Evolutionary conservation across 1,284 basidiomycete species (phyloP), one percentile per base, ranked within the genome.

Genomic region (Sporisorium iseilematis-ciliati): DNA sequence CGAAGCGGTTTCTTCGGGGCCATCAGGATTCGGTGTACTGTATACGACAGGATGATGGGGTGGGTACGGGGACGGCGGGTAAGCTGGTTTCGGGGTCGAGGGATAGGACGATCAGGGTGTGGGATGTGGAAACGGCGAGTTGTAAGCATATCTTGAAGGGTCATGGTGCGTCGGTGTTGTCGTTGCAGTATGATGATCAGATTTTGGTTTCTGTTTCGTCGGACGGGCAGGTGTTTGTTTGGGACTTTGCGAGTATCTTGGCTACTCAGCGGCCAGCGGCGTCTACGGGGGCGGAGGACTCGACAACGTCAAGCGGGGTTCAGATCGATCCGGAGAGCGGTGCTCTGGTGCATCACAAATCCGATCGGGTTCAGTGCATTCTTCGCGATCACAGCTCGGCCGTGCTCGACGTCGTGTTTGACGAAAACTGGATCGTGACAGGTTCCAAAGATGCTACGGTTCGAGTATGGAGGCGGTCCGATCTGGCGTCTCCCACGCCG

Each of bases 21-120:
- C 80, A 82, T 54, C 38, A 60, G 31, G 77, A 80, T 52, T 74
- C 67, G 43, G 71, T 82, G 33, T 82, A 82, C 43, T 82, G 79
- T 51, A 71, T 80, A 11, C 57, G 77, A 3, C 65, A 74, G 40
- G 78, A 82, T 38, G 66, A 72, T 20, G 70, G 72, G 11, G 55
- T 74, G 5, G 79, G 79, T 3, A 65, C 71, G 14, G 75, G 73
- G 0, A 74, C 69, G 2, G 49, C 57, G 14, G 75, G 75, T 1
- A 67, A 65, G 31, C 63, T 82, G 26, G 72, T 80, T 1, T 77
- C 77, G 16, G 79, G 79, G 26, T 80, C 78, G 8, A 26, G 77
- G 7, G 80, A 82, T 25, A 23, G 73, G 2, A 75, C 78, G 26
- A 76, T 82, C 55, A 52, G 73, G 6, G 66, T 82, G 16, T 82